Conservation (phyloP, 306 rosid genomes). For the Vigna reflexopilosa region DNA sequence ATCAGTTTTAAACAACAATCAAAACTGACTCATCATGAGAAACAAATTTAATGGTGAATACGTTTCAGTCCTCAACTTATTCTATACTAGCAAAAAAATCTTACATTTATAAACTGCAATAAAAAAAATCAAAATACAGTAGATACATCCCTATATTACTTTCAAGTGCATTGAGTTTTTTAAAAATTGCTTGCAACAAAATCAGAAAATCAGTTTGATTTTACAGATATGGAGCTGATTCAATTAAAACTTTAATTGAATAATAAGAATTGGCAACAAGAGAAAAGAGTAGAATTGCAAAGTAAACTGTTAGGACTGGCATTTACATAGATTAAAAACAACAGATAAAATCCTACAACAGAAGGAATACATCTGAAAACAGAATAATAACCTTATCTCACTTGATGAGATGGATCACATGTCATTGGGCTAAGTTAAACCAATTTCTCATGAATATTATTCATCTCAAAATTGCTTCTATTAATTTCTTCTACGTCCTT, state of each 20-base stretch:
- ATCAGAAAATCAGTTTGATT: slow-evolving; percentile 21
- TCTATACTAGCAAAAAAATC: background rate
- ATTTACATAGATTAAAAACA: background rate
- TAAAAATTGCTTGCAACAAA: slow-evolving; percentile 21
- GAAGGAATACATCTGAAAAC: background rate
- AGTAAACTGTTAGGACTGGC: background rate
- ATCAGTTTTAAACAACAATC: slow-evolving; percentile 8
- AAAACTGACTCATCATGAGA: slow-evolving; percentile 15
- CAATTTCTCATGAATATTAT: background rate
- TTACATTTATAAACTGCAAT: background rate
- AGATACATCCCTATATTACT: slow-evolving; percentile 16
- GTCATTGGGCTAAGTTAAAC: background rate
- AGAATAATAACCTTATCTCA: background rate
- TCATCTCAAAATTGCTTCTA: background rate
- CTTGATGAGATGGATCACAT: background rate
- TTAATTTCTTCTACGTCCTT: background rate
- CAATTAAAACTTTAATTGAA: slow-evolving; percentile 6
- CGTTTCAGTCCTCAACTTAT: slow-evolving; percentile 9
- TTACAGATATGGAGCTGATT: background rate
- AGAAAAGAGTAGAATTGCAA: slow-evolving; percentile 11
- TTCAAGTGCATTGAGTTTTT: background rate
- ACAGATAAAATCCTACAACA: background rate
- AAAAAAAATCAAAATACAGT: slow-evolving; percentile 6
- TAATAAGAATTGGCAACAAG: background rate
- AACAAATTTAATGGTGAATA: slow-evolving; percentile 3